Base-by-base conservation (phyloP, 768 basidiomycete species). In the Punctularia strigosozonata region DNA sequence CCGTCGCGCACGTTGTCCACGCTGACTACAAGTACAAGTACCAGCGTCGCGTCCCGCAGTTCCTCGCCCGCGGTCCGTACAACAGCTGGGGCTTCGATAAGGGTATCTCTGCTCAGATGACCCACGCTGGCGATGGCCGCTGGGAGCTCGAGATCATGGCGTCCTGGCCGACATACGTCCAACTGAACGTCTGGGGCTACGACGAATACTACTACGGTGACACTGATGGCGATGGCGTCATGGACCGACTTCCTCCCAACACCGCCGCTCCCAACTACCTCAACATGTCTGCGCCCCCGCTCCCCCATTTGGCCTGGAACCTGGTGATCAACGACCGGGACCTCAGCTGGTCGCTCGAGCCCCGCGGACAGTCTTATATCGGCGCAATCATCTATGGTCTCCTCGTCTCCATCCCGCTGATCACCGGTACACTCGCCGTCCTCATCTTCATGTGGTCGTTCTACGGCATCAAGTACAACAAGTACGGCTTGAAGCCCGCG, bases 191-290 rank as follows among this genome's bases (percentile, higher is more conserved):
- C 38, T 94, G 79, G 66, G 82, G 77, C 41, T 91, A 77, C 56
- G 89, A 92, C 53, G 77, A 92, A 50, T 95, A 75, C 63, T 95
- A 81, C 64, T 94, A 92, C 48, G 91, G 91, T 43, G 91, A 95
- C 50, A 62, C 74, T 10, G 91, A 95, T 51, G 77, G 68, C 21
- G 91, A 95, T 50, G 87, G 86, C 36, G 64, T 91, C 37, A 66
- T 95, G 50, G 91, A 94, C 50, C 86, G 91, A 39, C 73, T 94
- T 5, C 87, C 91, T 10, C 91, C 91, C 17, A 92, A 92, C 58
- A 75, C 77, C 4, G 71, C 73, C 19, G 81, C 87, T 1, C 74
- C 87, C 21, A 92, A 91, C 57, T 94, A 77, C 55, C 62, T 92
- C 47, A 95, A 95, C 61, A 78, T 95, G 64, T 87, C 90, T 21